Evolutionary conservation across 2,329 filamentous ascomycete genomes (phyloP).

Genomic region (Pyrenophora seminiperda): DNA sequence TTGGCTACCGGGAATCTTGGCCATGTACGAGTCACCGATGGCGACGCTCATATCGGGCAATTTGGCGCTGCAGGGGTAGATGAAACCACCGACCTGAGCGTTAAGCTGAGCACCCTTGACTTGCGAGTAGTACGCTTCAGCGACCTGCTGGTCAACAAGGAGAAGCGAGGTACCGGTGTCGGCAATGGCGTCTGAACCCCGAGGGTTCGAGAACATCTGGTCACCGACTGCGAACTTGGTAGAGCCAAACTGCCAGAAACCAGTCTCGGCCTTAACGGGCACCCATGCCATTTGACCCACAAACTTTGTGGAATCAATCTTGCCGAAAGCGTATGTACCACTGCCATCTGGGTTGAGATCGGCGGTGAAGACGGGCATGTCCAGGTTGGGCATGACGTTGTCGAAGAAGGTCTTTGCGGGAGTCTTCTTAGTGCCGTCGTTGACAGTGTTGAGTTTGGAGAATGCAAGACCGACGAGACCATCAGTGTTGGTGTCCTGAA

Average conservation of each 20-base stretch:
- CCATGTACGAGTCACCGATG: conserved; percentile 63
- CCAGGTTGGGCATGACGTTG: conserved; percentile 66
- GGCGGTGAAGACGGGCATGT: conserved; percentile 72
- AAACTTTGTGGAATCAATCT: conserved; percentile 68
- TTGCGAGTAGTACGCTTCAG: conserved; percentile 53
- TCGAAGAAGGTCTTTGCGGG: conserved; percentile 76
- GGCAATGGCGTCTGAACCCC: conserved; percentile 52
- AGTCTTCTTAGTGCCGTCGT: conserved; percentile 59
- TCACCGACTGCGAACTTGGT: conserved; percentile 62
- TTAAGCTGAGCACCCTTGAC: conserved; percentile 48
- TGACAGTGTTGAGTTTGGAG: conserved; percentile 64
- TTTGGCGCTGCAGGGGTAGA: conserved; percentile 50
- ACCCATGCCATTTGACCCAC: conserved; percentile 66
- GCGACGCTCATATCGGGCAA: conserved; percentile 58
- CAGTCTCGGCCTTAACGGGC: conserved; percentile 63
- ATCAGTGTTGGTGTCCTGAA: conserved; percentile 64
- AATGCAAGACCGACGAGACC: conserved; percentile 74
- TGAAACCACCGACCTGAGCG: conserved; percentile 49
- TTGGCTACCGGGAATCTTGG: conserved; percentile 58
- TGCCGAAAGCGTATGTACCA: conserved; percentile 76
- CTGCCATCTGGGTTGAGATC: conserved; percentile 64
- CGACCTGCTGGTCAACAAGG: conserved; percentile 61
- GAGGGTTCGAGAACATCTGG: conserved; percentile 60
- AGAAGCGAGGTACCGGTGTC: conserved; percentile 67
- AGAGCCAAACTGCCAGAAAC: conserved; percentile 72